These are phyloP conservation scores for Pulveroboletus sp. DNA, from an alignment of 768 basidiomycete genomes.

Conservation along the genomic window DNA sequence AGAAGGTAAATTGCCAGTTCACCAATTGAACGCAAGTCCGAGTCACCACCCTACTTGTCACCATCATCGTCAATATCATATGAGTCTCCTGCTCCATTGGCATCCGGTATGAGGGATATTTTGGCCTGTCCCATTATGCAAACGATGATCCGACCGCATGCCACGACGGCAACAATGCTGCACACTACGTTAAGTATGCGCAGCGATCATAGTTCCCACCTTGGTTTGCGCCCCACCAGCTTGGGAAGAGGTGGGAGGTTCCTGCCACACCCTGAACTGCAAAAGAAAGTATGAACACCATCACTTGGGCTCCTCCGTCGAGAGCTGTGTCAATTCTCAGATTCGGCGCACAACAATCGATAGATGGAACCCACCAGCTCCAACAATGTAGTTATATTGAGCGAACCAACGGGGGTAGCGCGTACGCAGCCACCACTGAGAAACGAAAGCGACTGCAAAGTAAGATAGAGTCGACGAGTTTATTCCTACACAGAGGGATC, in stretches of 20 bases:
- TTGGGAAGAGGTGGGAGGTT: conserved; percentile 44
- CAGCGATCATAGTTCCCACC: conserved; percentile 37
- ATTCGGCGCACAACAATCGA: not conserved
- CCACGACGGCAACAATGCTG: too few species aligned
- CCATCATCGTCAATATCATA: too few species aligned
- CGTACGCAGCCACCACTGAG: conserved; percentile 37
- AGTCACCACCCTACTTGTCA: too few species aligned
- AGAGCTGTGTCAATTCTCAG: conserved; percentile 32
- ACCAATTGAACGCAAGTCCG: too few species aligned
- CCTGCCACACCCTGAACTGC: conserved; percentile 51
- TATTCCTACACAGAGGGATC: conserved; percentile 21
- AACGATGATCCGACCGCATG: too few species aligned
- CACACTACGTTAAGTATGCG: too few species aligned
- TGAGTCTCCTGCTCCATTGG: too few species aligned
- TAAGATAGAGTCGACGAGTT: conserved; percentile 20
- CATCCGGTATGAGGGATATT: too few species aligned
- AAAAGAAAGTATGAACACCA: conserved; percentile 52
- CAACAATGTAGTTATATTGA: conserved; percentile 34
- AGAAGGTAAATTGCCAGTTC: too few species aligned
- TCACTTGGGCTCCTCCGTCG: conserved; percentile 43
- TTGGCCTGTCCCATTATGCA: too few species aligned
- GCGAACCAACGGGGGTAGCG: conserved; percentile 35
- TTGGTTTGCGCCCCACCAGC: conserved; percentile 61
- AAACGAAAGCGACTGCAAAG: conserved; percentile 27
- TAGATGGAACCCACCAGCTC: conserved; percentile 36